Conservation (phyloP, 768 basidiomycete genomes). For the Suillus weaverae region DNA sequence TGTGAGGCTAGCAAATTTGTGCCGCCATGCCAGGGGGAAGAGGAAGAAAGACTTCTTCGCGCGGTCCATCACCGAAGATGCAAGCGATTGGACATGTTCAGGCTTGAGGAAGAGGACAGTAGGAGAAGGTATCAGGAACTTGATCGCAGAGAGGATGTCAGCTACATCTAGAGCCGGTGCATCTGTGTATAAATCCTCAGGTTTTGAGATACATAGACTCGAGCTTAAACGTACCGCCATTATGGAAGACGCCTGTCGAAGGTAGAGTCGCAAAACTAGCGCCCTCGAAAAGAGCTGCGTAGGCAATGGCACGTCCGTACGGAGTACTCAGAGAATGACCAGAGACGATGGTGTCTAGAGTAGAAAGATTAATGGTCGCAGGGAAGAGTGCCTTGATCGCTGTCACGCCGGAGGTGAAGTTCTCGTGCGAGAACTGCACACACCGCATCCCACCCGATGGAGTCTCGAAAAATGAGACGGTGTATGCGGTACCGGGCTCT, state of each 20-base stretch:
- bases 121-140: conserved; percentile 66
- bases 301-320: conserved; percentile 78
- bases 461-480: conserved; percentile 62
- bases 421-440: conserved; percentile 76
- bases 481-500: conserved; percentile 58
- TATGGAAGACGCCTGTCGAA: conserved; percentile 52
- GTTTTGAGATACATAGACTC: conserved; percentile 1
- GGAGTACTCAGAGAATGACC: conserved; percentile 71
- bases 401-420: conserved; percentile 87
- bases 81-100: conserved; percentile 56
- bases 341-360: conserved; percentile 78
- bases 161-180: conserved; percentile 33
- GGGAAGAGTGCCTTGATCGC: conserved; percentile 77
- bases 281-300: conserved; percentile 75
- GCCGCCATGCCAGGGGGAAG: conserved; percentile 69
- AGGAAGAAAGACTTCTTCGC: conserved; percentile 56
- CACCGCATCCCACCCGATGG: conserved; percentile 55
- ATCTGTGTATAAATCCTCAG: conserved; percentile 1
- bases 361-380: conserved; percentile 60
- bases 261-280: conserved; percentile 68
- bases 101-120: conserved; percentile 78
- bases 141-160: conserved; percentile 48
- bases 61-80: conserved; percentile 50
- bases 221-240: conserved; percentile 32
- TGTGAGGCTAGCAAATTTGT: conserved; percentile 66